phyloP scores from a whole-genome alignment of 2,329 filamentous ascomycete genomes.

The Dothistroma pini region DNA sequence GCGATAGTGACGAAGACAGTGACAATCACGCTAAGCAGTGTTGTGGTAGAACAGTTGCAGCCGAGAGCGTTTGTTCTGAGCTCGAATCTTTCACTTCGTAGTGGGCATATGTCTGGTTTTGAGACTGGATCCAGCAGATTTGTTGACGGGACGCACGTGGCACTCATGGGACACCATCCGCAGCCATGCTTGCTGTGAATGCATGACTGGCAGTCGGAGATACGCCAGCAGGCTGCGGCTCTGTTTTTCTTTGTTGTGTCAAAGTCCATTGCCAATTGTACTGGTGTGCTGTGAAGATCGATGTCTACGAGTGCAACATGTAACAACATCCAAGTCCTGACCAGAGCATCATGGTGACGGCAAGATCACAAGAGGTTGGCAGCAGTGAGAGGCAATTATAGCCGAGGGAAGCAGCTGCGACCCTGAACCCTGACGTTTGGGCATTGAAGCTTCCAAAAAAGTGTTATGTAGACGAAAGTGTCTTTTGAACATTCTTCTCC shows the following conservation, averaged over 20 bases:
- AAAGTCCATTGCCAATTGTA: background rate
- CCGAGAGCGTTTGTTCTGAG: conserved; percentile 44
- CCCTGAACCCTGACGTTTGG: background rate
- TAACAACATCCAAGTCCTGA: background rate
- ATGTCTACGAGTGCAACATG: too few species aligned
- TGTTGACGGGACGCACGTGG: conserved; percentile 42
- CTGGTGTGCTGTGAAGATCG: background rate
- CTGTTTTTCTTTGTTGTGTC: conserved; percentile 9
- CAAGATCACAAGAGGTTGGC: background rate
- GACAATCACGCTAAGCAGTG: conserved; percentile 42
- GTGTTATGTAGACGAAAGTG: background rate
- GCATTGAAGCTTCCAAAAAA: background rate
- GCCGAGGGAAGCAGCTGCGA: background rate
- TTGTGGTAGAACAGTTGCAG: conserved; percentile 47
- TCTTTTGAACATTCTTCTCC: background rate
- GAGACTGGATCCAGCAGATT: conserved; percentile 41
- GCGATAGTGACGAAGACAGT: conserved; percentile 43
- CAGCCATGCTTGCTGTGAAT: conserved; percentile 33
- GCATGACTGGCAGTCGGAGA: conserved; percentile 33
- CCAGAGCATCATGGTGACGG: background rate
- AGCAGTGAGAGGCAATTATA: background rate
- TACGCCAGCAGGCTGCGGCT: conserved; percentile 30
- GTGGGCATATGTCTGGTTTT: conserved; percentile 32
- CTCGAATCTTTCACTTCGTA: conserved; percentile 45
- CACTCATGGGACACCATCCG: conserved; percentile 45